phyloP scores from a whole-genome alignment of 1,284 basidiomycete species.

The Bjerkandera adusta region DNA sequence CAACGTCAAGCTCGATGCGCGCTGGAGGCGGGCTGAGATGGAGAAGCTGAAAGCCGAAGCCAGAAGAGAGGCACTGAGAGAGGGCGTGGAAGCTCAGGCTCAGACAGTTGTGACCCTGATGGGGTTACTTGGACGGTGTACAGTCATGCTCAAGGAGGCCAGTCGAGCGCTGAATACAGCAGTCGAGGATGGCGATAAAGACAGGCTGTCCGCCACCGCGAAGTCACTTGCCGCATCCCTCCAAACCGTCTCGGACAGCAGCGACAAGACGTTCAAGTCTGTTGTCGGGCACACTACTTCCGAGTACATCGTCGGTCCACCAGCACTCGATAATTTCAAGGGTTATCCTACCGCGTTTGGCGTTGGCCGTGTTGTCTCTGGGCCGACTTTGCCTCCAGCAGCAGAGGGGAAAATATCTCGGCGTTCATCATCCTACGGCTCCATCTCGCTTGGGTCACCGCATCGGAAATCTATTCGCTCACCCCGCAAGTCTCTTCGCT shows the following conservation, averaged over 20 bases:
- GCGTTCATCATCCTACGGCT: constrained; percentile 51
- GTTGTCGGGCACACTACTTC: constrained; percentile 65
- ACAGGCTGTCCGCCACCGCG: constrained; percentile 37
- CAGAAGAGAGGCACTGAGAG: constrained; percentile 65
- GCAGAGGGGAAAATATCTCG: constrained; percentile 35
- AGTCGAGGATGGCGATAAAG: constrained; percentile 41
- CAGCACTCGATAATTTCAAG: constrained; percentile 29
- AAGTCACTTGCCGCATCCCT: constrained; percentile 50
- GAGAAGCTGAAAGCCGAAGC: constrained; percentile 70
- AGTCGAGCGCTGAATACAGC: constrained; percentile 51
- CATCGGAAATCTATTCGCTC: constrained; percentile 39
- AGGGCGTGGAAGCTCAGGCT: constrained; percentile 65
- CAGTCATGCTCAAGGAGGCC: constrained; percentile 69
- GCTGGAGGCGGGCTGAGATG: constrained; percentile 68
- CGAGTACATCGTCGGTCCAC: constrained; percentile 38
- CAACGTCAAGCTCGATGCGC: constrained; percentile 72
- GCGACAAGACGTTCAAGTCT: constrained; percentile 62
- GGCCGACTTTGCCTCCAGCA: constrained; percentile 20
- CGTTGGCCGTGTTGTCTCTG: constrained; percentile 34
- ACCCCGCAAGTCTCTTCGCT: constrained; percentile 69
- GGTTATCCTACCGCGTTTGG: constrained; percentile 27
- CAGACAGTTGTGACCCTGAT: constrained; percentile 68
- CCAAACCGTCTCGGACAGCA: constrained; percentile 58
- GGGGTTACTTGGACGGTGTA: constrained; percentile 79
- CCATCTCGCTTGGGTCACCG: constrained; percentile 33